A percentile compares a stretch with the other conserved stretches of the same genome.
Evolutionary conservation across 345 rosid species (phyloP).

Genomic region (Bruguiera gymnorhiza): DNA sequence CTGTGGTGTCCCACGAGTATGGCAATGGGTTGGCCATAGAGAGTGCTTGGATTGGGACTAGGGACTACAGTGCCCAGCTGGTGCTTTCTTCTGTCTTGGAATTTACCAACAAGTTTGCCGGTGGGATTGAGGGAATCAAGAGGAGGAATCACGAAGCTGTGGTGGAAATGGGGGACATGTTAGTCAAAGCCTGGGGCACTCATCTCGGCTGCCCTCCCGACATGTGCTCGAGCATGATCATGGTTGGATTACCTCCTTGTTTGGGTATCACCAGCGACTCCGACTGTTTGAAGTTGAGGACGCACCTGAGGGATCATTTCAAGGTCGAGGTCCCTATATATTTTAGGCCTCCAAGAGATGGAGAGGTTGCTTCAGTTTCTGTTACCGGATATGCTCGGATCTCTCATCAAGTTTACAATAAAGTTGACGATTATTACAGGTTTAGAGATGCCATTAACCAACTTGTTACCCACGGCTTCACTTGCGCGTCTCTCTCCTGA

Average conservation of each 20-base stretch:
- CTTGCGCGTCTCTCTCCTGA: slow-evolving; percentile 44
- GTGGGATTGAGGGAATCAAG: slow-evolving; percentile 84
- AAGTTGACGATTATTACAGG: slow-evolving; percentile 66
- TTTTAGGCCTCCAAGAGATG: slow-evolving; percentile 53
- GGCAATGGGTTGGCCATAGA: slow-evolving; percentile 85
- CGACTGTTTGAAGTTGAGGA: slow-evolving; percentile 57
- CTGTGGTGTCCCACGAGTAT: slow-evolving; percentile 89
- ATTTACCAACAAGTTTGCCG: slow-evolving; percentile 72
- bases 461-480: slow-evolving; percentile 53
- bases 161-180: slow-evolving; percentile 80
- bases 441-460: slow-evolving; percentile 59
- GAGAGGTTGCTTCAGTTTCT: slow-evolving; percentile 42
- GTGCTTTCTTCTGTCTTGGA: slow-evolving; percentile 78
- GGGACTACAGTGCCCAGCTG: slow-evolving; percentile 88
- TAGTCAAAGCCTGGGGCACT: slow-evolving; percentile 85
- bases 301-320: slow-evolving; percentile 61
- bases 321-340: slow-evolving; percentile 73
- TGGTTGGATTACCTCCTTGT: slow-evolving; percentile 84
- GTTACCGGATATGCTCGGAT: slow-evolving; percentile 84
- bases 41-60: slow-evolving; percentile 94
- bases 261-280: slow-evolving; percentile 53
- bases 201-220: slow-evolving; percentile 78
- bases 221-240: slow-evolving; percentile 83
- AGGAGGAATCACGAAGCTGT: slow-evolving; percentile 73
- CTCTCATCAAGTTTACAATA: slow-evolving; percentile 86